Evolutionary conservation across 345 rosid species (phyloP).

Genomic region (Streptanthus diversifolius): DNA sequence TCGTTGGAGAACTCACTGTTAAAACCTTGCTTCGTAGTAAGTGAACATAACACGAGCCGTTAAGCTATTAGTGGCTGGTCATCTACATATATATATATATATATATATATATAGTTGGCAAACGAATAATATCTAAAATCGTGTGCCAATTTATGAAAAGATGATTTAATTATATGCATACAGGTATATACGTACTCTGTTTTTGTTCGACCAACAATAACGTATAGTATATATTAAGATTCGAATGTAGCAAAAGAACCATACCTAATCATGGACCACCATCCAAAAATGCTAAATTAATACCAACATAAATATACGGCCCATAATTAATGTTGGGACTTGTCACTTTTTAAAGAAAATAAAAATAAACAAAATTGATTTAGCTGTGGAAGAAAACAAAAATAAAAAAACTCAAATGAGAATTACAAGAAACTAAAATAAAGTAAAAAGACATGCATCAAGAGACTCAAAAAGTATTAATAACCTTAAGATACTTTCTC

Average conservation of each 20-base stretch:
- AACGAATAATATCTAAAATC: background rate
- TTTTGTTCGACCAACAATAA: background rate
- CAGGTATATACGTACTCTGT: background rate
- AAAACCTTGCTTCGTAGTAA: background rate
- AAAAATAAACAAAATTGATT: background rate
- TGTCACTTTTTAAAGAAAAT: background rate
- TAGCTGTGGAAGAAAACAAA: constrained; percentile 25
- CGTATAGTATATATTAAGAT: background rate
- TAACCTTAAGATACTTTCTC: constrained; percentile 23
- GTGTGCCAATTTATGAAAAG: background rate
- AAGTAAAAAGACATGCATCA: background rate
- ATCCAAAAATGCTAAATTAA: constrained; percentile 5
- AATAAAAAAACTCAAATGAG: constrained; percentile 18
- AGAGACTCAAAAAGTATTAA: constrained; percentile 21
- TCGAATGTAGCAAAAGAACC: constrained; percentile 15
- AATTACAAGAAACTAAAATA: constrained; percentile 12
- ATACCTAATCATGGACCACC: constrained; percentile 21
- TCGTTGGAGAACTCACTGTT: too few relatives aligned
- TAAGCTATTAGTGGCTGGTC: constrained; percentile 12
- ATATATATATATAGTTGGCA: background rate
- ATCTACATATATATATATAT: too few relatives aligned
- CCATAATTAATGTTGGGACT: background rate
- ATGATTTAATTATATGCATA: background rate
- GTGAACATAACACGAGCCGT: background rate
- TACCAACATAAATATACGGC: constrained; percentile 15